A percentile compares a stretch with the other conserved stretches of the same genome.
Conservation (phyloP, 371 early-diverging fungal genomes). For the Catenaria anguillulae region DNA sequence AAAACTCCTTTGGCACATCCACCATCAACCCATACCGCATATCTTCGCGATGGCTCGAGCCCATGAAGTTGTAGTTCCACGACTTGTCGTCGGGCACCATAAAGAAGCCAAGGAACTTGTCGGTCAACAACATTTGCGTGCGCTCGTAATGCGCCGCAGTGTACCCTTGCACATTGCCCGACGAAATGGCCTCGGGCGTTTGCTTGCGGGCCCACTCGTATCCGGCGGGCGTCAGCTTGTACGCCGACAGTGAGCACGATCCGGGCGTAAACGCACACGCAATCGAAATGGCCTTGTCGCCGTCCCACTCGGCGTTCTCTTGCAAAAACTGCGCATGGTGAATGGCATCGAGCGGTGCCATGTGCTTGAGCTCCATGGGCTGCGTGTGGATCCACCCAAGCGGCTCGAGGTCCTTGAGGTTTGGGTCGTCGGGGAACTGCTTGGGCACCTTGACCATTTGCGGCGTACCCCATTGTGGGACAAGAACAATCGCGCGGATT, state of each 20-base stretch:
- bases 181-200: slow-evolving; percentile 29
- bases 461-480: slow-evolving; percentile 95
- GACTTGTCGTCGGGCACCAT: slow-evolving; percentile 84
- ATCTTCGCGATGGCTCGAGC: slow-evolving; percentile 69
- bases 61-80: slow-evolving; percentile 97
- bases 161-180: slow-evolving; percentile 70
- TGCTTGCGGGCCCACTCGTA: slow-evolving; percentile 83
- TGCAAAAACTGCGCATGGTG: slow-evolving; percentile 76
- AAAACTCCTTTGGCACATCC: slow-evolving; percentile 90
- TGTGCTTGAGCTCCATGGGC: slow-evolving; percentile 80
- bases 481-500: slow-evolving; percentile 83
- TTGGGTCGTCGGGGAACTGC: slow-evolving; percentile 74
- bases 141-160: slow-evolving; percentile 77
- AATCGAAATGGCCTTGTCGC: slow-evolving; percentile 74
- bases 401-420: slow-evolving; percentile 76
- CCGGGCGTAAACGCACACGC: slow-evolving; percentile 96
- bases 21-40: slow-evolving; percentile 80
- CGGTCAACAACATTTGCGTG: slow-evolving; percentile 86
- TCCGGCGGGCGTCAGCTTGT: slow-evolving; percentile 85
- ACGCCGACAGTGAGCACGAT: slow-evolving; percentile 86
- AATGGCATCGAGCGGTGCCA: slow-evolving; percentile 81
- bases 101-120: slow-evolving; percentile 91
- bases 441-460: slow-evolving; percentile 82
- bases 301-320: slow-evolving; percentile 85
- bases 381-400: slow-evolving; percentile 96